Base-by-base conservation (phyloP, 1,284 basidiomycete genomes). In the Athelia psychrophila region DNA sequence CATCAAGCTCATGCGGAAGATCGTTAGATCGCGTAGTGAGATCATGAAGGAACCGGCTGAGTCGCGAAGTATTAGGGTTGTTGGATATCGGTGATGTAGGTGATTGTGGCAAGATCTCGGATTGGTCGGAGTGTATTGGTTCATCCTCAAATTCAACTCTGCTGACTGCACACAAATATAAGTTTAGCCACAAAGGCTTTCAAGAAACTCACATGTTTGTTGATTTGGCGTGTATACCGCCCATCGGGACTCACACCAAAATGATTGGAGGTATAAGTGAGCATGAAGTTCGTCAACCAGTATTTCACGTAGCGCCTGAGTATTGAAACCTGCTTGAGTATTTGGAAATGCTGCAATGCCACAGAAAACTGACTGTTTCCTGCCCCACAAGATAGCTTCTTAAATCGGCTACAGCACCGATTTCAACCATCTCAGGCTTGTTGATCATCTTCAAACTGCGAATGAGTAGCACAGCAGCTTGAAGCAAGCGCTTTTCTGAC, bases 241-340 rank as follows among this genome's bases (percentile, higher is more conserved):
- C 97, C 97, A 99, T 44, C 96, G 83, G 9, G 84, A 82, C 59
- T 99, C 96, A 65, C 91, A 96, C 84, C 95, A 98, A 68, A 94
- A 95, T 6, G 90, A 93, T 66, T 97, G 98, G 53, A 99, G 81
- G 69, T 98, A 99, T n/a, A 99, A 73, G 68, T 99, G 97, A 61
- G 88, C 95, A 66, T 99, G 95, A 22, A 99, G 77, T 65, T 99
- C 97, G 59, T 99, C 97, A 16, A 97, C 78, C 49, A 99, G 72
- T 52, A 99, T 97, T 57, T 99, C 95, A 49, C 90, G 80, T 44
- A 98, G 71, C 10, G 91, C 87, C 92, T 95, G 57, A 15, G 42
- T 8, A 42, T 42, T 42, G 38, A 6, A 47, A 68, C 76, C 51
- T 30, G 27, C 13, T 30, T 30, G n/a, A 30, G 27, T 13, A 30